Evolutionary conservation across 768 basidiomycete species (phyloP).

Genomic region (Mycena maculata): DNA sequence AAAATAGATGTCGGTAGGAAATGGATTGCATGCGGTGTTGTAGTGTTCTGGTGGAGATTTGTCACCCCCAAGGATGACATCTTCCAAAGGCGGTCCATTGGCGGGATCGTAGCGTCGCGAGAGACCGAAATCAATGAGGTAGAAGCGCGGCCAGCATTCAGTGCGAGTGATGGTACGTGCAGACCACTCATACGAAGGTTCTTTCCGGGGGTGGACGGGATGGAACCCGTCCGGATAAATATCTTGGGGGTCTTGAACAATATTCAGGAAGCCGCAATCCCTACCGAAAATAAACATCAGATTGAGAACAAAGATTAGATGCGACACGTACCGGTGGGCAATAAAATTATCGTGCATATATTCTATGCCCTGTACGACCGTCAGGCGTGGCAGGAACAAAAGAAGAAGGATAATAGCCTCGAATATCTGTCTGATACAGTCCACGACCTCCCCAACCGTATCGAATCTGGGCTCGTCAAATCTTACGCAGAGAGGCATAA

Average conservation of each 20-base stretch:
- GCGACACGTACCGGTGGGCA: background rate
- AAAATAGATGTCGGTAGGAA: constrained; percentile 45
- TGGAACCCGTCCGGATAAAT: constrained; percentile 7
- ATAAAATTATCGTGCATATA: background rate
- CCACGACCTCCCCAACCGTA: background rate
- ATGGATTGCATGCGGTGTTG: constrained; percentile 36
- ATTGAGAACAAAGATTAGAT: background rate
- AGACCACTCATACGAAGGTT: background rate
- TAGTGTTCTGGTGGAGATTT: background rate
- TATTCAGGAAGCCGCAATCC: background rate
- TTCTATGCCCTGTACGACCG: background rate
- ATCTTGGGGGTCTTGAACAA: background rate
- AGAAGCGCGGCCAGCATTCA: constrained; percentile 31
- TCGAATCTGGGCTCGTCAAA: background rate
- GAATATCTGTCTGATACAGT: background rate
- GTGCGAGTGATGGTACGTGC: background rate
- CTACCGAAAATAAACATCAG: constrained; percentile 1
- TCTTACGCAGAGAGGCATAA: background rate
- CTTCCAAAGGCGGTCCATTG: background rate
- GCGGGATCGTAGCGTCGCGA: constrained; percentile 6
- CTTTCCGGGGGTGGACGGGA: background rate
- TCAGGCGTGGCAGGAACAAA: background rate
- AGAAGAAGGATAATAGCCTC: background rate
- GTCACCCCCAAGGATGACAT: background rate
- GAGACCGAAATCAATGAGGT: constrained; percentile 46